These are phyloP conservation scores for Lactifluus volemus DNA, from an alignment of 768 basidiomycete genomes.

Conservation along the genomic window DNA sequence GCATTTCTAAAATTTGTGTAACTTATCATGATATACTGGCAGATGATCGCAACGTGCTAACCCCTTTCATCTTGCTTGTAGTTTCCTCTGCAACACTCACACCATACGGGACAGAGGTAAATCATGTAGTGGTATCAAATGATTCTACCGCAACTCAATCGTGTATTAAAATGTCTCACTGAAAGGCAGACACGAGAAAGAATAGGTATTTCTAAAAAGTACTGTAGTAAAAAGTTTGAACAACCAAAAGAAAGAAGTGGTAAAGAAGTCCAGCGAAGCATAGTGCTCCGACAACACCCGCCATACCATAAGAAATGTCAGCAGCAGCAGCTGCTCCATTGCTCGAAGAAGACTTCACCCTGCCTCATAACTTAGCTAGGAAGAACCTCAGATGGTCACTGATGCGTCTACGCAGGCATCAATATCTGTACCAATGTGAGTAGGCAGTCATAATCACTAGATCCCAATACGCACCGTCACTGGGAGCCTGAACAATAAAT, in stretches of 20 bases:
- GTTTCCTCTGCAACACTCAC: too few species aligned
- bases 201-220: too few species aligned
- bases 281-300: slow-evolving; percentile 9
- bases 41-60: too few species aligned
- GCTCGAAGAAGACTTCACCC: neutral
- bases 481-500: slow-evolving; percentile 38
- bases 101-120: neutral
- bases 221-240: too few species aligned
- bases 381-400: too few species aligned
- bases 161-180: slow-evolving; percentile 11
- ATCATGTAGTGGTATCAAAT: slow-evolving; percentile 8
- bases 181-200: too few species aligned
- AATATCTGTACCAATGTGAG: slow-evolving; percentile 22
- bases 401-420: slow-evolving; percentile 29
- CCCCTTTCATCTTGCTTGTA: too few species aligned
- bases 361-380: neutral
- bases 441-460: neutral
- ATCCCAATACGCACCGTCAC: slow-evolving; percentile 22
- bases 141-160: neutral
- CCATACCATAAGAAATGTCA: slow-evolving; percentile 3
- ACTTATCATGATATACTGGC: too few species aligned
- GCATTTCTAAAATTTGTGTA: too few species aligned
- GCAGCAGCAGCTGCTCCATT: slow-evolving; percentile 34
- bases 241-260: too few species aligned
- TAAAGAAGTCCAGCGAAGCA: too few species aligned